Evolutionary conservation across 768 basidiomycete genomes (phyloP), one percentile per base, ranked within the genome.

Genomic region (Lyophyllum decastes): DNA sequence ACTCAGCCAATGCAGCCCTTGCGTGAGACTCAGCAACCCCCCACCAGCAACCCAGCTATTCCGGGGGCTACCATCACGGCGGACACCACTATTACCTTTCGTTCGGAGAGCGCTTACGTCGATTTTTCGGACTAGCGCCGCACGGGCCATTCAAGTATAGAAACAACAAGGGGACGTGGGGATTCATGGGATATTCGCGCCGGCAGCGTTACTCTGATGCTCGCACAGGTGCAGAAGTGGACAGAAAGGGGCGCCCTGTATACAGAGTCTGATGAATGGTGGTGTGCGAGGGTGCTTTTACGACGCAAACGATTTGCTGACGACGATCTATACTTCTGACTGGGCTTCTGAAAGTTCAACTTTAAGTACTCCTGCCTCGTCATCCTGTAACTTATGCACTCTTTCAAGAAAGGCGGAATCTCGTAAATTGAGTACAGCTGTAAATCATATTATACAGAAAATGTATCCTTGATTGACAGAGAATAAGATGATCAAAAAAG

Each of bases 211-310:
- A 82, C 63, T 67, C 76, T n/a, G 81, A 84, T 67, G 74, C 78
- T 14, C 68, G 72, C 19, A 81, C 76, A 17, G 82, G 82, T 6
- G 73, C 63, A 17, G 81, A 83, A 64, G 84, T 84, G 49, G 85
- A 86, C 70, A 70, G 79, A 61, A 70, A 80, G 35, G 86, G 87
- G 55, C 76, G 82, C 52, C 81, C 80, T 22, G 71, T 86, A 52
- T 79, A 81, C 68, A 74, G 80, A 49, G 72, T 81, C 46, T 82
- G 62, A 76, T 6, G 16, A 11, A 30, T 25, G 26, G 35, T 19
- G 26, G 17, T 41, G 25, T 16, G 19, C n/a, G 33, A 22, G 40
- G n/a, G 11, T 30, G 2, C 14, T 52, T 41, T 43, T 40, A 21
- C 11, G 16, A 25, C n/a, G 22, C 25, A 16, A 17, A 35, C 22